Evolutionary conservation across 2,329 filamentous ascomycete species (phyloP).

Genomic region (Diaporthe vaccinii): DNA sequence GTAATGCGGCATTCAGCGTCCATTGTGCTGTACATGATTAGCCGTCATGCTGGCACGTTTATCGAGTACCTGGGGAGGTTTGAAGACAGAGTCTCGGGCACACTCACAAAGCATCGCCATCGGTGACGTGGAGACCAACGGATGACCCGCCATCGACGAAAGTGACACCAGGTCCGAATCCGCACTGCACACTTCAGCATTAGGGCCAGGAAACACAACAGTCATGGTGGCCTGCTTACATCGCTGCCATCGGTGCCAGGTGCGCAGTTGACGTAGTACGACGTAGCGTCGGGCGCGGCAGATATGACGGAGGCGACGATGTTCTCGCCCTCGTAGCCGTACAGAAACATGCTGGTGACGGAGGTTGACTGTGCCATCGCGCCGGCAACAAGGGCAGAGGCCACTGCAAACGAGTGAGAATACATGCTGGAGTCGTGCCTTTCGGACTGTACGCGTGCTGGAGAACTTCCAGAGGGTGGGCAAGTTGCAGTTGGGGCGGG

Average conservation of each 20-base stretch:
- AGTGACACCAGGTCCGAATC: constrained; percentile 34
- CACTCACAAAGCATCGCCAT: constrained; percentile 26
- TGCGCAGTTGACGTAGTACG: constrained; percentile 34
- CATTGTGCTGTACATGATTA: not conserved
- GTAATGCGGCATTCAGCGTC: not conserved
- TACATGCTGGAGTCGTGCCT: not conserved
- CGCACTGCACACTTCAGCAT: constrained; percentile 21
- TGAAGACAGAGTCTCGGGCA: not conserved
- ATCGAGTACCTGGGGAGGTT: not conserved
- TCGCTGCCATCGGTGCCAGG: constrained; percentile 37
- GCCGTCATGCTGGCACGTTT: not conserved
- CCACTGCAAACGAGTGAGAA: constrained; percentile 11
- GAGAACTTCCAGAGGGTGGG: not conserved
- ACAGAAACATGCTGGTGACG: constrained; percentile 39
- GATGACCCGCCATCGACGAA: constrained; percentile 30
- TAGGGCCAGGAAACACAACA: not conserved
- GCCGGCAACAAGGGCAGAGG: constrained; percentile 25
- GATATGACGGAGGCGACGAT: constrained; percentile 38
- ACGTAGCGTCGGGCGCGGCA: constrained; percentile 27
- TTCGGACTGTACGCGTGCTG: not conserved
- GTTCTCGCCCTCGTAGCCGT: constrained; percentile 38
- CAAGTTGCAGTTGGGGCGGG: not conserved
- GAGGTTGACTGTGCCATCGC: constrained; percentile 37
- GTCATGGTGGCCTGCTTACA: not conserved
- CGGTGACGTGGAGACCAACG: constrained; percentile 31